Percentiles rank a stretch among this genome's conserved stretches.
These are phyloP conservation scores for Botrytis galanthina DNA, from an alignment of 2,329 filamentous ascomycete genomes.

Conservation along the genomic window DNA sequence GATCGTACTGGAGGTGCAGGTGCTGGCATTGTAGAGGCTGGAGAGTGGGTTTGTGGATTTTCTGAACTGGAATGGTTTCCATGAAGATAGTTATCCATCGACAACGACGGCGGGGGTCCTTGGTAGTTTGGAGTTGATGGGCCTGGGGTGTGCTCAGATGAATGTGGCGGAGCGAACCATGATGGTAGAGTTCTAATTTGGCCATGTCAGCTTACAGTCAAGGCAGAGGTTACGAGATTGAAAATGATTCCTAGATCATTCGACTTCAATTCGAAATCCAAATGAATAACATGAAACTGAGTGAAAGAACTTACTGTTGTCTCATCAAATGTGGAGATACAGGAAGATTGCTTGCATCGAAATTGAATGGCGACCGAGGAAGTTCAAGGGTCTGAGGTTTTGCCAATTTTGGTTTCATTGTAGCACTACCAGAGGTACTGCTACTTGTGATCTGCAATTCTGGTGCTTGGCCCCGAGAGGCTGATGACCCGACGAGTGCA, in stretches of 20 bases:
- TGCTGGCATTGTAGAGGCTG: slow-evolving; percentile 25
- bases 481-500: slow-evolving; percentile 54
- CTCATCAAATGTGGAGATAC: slow-evolving; percentile 35
- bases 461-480: slow-evolving; percentile 37
- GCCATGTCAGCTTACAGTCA: slow-evolving; percentile 16
- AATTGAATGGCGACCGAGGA: slow-evolving; percentile 38
- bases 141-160: slow-evolving; percentile 32
- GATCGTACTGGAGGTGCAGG: slow-evolving; percentile 17
- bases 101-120: slow-evolving; percentile 22
- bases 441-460: slow-evolving; percentile 36
- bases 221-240: neutral
- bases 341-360: slow-evolving; percentile 36
- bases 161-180: slow-evolving; percentile 32
- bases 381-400: slow-evolving; percentile 35
- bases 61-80: slow-evolving; percentile 30
- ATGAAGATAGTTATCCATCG: slow-evolving; percentile 34
- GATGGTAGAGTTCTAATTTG: slow-evolving; percentile 24
- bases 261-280: neutral
- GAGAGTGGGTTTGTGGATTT: slow-evolving; percentile 26
- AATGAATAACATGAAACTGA: neutral
- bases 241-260: slow-evolving; percentile 5
- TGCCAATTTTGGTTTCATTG: slow-evolving; percentile 28
- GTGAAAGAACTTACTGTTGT: slow-evolving; percentile 33
- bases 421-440: slow-evolving; percentile 27
- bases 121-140: slow-evolving; percentile 33